These are phyloP conservation scores for Coemansia sp. DNA, from an alignment of 192 early-diverging fungal species.

Conservation along the genomic window DNA sequence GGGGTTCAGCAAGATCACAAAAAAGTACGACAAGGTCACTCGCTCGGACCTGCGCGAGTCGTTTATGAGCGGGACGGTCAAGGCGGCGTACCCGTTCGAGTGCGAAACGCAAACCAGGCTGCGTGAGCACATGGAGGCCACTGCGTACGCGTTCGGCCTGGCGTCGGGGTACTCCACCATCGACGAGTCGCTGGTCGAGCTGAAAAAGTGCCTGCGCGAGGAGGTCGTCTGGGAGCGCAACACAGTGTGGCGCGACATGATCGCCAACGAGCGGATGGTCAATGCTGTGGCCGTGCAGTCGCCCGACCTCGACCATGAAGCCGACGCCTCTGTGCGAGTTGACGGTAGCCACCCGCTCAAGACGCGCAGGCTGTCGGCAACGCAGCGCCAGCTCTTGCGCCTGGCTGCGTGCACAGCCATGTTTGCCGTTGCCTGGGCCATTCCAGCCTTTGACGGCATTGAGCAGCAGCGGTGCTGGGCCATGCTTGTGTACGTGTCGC, in stretches of 20 bases:
- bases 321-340: neutral
- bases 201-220: slow-evolving; percentile 80
- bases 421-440: slow-evolving; percentile 59
- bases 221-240: slow-evolving; percentile 95
- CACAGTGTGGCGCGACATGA: slow-evolving; percentile 97
- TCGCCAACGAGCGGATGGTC: slow-evolving; percentile 80
- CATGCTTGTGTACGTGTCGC: slow-evolving; percentile 82
- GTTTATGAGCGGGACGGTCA: slow-evolving; percentile 68
- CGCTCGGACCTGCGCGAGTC: slow-evolving; percentile 64
- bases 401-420: slow-evolving; percentile 55
- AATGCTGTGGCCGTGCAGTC: slow-evolving; percentile 66
- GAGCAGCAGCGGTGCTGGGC: slow-evolving; percentile 92
- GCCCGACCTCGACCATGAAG: slow-evolving; percentile 35
- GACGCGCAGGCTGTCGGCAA: slow-evolving; percentile 50
- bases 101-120: slow-evolving; percentile 59
- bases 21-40: slow-evolving; percentile 97
- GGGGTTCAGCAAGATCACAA: slow-evolving; percentile 91
- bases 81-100: slow-evolving; percentile 68
- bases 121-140: slow-evolving; percentile 58
- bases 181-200: slow-evolving; percentile 66
- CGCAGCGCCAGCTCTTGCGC: slow-evolving; percentile 53
- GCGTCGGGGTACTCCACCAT: slow-evolving; percentile 42
- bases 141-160: slow-evolving; percentile 27
- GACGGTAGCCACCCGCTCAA: slow-evolving; percentile 39
- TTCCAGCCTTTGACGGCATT: slow-evolving; percentile 60